phyloP scores from a whole-genome alignment of 768 basidiomycete species.

The Mycena floridula region DNA sequence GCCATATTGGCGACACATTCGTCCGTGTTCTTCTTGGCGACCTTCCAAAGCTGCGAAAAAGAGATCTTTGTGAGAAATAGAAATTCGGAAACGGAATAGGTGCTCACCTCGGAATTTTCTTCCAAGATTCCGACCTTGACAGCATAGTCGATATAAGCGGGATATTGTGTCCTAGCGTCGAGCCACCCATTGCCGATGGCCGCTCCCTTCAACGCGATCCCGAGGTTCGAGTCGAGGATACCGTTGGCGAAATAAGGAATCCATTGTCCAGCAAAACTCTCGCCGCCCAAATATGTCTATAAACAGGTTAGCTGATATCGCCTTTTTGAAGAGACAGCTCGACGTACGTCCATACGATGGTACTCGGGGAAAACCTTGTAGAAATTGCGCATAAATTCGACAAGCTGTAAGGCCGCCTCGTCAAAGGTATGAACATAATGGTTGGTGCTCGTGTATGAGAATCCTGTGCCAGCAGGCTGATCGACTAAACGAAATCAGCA shows the following conservation, averaged over 20 bases:
- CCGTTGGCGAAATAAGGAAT: constrained; percentile 94
- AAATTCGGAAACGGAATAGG: constrained; percentile 2
- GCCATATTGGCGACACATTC: constrained; percentile 47
- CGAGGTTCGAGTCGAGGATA: constrained; percentile 55
- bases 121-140: constrained; percentile 75
- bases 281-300: constrained; percentile 93
- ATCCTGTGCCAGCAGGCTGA: constrained; percentile 95
- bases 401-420: constrained; percentile 72
- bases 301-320: constrained; percentile 1
- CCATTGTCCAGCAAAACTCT: constrained; percentile 96
- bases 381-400: constrained; percentile 84
- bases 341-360: constrained; percentile 66
- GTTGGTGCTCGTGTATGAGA: constrained; percentile 84
- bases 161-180: constrained; percentile 83
- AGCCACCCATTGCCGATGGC: constrained; percentile 99
- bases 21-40: constrained; percentile 50
- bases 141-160: constrained; percentile 82
- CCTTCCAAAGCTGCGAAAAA: constrained; percentile 52
- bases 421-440: constrained; percentile 75
- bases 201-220: constrained; percentile 63
- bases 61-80: constrained; percentile 2
- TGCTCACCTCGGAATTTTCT: constrained; percentile 56
- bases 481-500: constrained; percentile 57
- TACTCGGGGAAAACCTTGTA: constrained; percentile 92
- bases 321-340: constrained; percentile 1